Evolutionary conservation across 192 early-diverging fungal genomes (phyloP), one percentile per base, ranked within the genome.

Genomic region (Coemansia sp.): DNA sequence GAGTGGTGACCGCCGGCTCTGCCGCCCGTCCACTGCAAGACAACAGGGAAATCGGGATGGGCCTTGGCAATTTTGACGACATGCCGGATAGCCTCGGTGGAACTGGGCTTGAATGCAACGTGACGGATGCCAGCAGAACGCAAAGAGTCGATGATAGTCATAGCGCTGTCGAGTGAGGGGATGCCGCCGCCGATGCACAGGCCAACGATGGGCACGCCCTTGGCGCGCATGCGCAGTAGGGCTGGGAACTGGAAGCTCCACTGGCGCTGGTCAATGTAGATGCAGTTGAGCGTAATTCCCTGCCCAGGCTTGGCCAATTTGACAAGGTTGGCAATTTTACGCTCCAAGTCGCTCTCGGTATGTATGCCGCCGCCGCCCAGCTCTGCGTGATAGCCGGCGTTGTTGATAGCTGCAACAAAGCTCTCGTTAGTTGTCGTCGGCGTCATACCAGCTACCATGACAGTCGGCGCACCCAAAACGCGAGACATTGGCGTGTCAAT

Each of bases 1-100:
- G 92, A 94, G 87, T 98, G 96, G 82, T 98, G 96, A 17, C 96
- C 96, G 71, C 96, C 96, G 32, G 89, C 94, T 62, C 95, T 89
- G 35, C 96, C 96, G 83, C 96, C 95, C 22, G 96, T 98, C 96
- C 96, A 98, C 79, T 98, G 94, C 62, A 96, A 83, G 53, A 98
- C 86, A 54, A 98, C 86, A 6, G 96, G 93, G 86, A 96, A 94
- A 35, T 89, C 87, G 5, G 91, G 89, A 68, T 94, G 89, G 27
- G 86, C 85, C 64, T 89, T 88, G 49, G 95, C 95, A 77, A 98
- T 94, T n/a, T 90, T 83, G 59, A 93, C 92, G 49, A 95, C 93
- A 15, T 85, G 76, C 31, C 94, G 89, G 84, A 97, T 93, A 29
- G 90, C 83, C 46, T 86, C 85, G 0, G 90, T 87, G 19, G 87